A percentile compares a stretch with the other conserved stretches of the same genome.
Evolutionary conservation across 169 alveolate genomes (phyloP).

Genomic region (Cytauxzoon felis): DNA sequence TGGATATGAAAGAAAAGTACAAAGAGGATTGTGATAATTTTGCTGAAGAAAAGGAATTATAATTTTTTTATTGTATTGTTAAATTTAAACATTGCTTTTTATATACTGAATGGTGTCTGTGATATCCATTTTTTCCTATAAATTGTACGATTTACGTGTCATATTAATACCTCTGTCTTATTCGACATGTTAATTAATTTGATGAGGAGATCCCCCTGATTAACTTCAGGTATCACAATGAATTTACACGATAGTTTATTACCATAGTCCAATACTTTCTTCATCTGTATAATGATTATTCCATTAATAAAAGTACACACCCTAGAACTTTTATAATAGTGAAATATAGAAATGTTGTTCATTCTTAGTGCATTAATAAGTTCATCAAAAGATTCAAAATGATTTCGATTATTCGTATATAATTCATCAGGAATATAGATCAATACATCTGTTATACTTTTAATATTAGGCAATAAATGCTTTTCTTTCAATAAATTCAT

Average conservation of each 20-base stretch:
- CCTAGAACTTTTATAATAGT: conserved; percentile 46
- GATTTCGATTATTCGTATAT: too few relatives aligned
- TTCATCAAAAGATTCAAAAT: too few relatives aligned
- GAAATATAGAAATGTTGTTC: conserved; percentile 29
- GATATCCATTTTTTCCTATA: background rate
- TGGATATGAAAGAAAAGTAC: conserved; percentile 90
- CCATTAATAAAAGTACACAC: background rate
- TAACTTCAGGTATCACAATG: conserved; percentile 16
- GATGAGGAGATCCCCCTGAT: background rate
- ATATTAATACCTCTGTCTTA: background rate
- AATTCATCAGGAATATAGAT: conserved; percentile 24
- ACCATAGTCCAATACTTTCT: conserved; percentile 41
- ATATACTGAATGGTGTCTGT: background rate
- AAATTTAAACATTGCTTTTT: too few relatives aligned
- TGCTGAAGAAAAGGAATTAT: background rate
- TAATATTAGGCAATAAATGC: background rate
- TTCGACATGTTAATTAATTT: background rate
- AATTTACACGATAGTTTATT: conserved; percentile 17
- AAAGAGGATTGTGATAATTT: conserved; percentile 53
- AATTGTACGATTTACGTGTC: background rate
- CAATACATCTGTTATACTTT: conserved; percentile 27
- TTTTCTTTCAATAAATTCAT: conserved; percentile 13
- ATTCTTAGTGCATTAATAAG: too few relatives aligned
- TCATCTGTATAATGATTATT: conserved; percentile 7
- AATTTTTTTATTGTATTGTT: too few relatives aligned